phyloP scores from a whole-genome alignment of 306 rosid species.

The Glycine soja region DNA sequence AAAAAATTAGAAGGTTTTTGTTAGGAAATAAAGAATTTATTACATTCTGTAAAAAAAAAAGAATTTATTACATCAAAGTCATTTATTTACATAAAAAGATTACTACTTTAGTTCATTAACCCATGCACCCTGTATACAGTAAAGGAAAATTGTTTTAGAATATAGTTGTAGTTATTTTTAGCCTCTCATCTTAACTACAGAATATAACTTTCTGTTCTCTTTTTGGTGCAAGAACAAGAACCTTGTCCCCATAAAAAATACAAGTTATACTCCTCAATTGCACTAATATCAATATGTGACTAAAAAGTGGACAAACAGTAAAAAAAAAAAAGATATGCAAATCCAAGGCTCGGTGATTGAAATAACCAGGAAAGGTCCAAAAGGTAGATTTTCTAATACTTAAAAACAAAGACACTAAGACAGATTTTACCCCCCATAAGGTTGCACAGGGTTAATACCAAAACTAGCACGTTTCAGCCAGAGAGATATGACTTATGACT shows the following conservation, averaged over 20 bases:
- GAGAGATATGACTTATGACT: too few species aligned
- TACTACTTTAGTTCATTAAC: not conserved
- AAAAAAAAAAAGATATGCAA: not conserved
- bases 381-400: not conserved
- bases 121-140: not conserved
- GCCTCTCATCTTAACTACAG: not conserved
- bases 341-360: not conserved
- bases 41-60: too few species aligned
- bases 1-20: not conserved
- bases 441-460: conserved; percentile 17
- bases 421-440: not conserved
- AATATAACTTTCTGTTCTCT: not conserved
- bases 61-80: not conserved
- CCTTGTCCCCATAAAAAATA: not conserved
- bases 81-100: not conserved
- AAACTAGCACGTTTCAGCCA: conserved; percentile 26
- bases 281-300: not conserved
- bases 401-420: not conserved
- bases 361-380: not conserved
- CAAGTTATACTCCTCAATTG: not conserved
- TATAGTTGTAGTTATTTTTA: not conserved
- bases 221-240: not conserved
- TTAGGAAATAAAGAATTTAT: not conserved
- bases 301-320: not conserved
- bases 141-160: not conserved